Evolutionary conservation across 176 grass and related monocot species (phyloP), one percentile per base, ranked within the genome.

Genomic region (Miscanthus lutarioriparius): DNA sequence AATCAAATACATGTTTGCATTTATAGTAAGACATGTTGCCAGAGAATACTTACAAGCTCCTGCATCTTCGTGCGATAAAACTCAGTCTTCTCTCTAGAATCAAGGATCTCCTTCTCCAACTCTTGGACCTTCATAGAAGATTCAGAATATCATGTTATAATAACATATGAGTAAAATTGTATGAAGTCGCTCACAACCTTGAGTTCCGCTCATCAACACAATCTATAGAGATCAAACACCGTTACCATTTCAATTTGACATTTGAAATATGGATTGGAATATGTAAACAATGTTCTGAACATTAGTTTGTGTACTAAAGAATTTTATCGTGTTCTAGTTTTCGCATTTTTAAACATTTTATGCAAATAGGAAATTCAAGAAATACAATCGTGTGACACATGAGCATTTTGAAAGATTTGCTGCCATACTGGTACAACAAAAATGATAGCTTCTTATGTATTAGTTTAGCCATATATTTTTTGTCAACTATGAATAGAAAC

Each of bases 1-100:
- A 90, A 80, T 51, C 30, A 61, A 44, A 45, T 82, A 58, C 23
- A 82, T 59, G 58, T 40, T 82, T 58, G 65, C 48, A 88, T 74
- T 76, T 54, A 79, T 49, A 58, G 48, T 26, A 83, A 59, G 20
- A 12, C 15, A 83, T 70, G 66, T 40, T 69, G n/a, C 17, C 36
- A 68, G n/a, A 89, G 75, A 44, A 41, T 82, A 91, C 91, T 96
- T 91, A 99, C 97, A 67, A 99, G 91, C 77, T 99, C 97, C 83
- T 99, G 97, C 97, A 99, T 99, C 88, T 99, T 99, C 41, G 93
- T 90, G 53, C 88, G 93, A 72, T 89, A 96, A 85, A 94, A 96
- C 51, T 99, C 90, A 17, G 79, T 99, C 86, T 99, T 99, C 81
- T 96, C 91, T 83, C 87, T 99, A 22, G 97, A 96, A 89, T 96